Conservation (phyloP, 2,329 filamentous ascomycete genomes). For the Colletotrichum cuscutae region DNA sequence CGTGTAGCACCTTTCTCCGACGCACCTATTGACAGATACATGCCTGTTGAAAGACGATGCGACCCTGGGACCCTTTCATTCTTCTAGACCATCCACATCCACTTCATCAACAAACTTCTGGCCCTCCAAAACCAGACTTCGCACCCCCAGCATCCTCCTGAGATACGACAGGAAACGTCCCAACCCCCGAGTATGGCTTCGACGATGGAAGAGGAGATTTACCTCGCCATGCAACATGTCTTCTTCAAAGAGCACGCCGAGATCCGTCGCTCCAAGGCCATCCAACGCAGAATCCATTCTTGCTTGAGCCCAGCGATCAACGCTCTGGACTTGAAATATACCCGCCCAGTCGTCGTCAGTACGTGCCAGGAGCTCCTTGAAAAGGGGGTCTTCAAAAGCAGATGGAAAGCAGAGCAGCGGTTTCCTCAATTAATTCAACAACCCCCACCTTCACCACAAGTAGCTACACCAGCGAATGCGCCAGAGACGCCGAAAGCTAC, state of each 20-base stretch:
- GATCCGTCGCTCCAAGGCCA: background rate
- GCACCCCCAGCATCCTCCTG: no score
- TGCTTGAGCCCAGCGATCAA: no score
- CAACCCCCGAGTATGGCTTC: no score
- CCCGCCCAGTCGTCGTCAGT: background rate
- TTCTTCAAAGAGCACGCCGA: background rate
- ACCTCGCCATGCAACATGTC: background rate
- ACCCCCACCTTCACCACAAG: no score
- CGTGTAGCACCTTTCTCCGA: background rate
- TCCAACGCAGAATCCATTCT: background rate
- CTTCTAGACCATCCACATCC: no score
- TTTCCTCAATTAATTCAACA: background rate
- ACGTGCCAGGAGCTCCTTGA: background rate
- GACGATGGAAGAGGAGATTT: no score
- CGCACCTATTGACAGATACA: fast-evolving
- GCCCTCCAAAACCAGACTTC: no score
- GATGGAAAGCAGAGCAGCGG: background rate
- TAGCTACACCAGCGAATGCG: background rate
- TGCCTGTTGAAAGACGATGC: background rate
- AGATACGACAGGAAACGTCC: no score
- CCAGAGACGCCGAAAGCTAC: background rate
- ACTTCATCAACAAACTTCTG: no score
- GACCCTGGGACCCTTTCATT: background rate
- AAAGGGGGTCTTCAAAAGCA: background rate
- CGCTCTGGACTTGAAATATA: background rate